These are phyloP conservation scores for Apiotrichum porosum DNA, from an alignment of 1,284 basidiomycete species.

Conservation along the genomic window DNA sequence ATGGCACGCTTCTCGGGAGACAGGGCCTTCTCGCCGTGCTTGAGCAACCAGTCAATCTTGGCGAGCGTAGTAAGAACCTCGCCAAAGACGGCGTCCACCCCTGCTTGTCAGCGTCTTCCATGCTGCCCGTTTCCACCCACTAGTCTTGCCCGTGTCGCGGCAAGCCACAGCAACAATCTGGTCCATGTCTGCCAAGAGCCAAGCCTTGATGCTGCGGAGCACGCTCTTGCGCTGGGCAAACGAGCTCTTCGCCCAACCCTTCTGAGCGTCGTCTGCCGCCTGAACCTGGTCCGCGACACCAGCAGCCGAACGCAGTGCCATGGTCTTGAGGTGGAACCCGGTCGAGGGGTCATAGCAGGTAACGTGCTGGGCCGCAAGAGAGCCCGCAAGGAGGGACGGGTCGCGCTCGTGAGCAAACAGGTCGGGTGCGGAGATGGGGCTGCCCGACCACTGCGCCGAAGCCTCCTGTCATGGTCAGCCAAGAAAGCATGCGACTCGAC, in stretches of 20 bases:
- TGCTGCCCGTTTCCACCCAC: conserved; percentile 53
- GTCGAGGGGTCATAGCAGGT: conserved; percentile 90
- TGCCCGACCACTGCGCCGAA: conserved; percentile 25
- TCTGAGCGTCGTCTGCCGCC: conserved; percentile 64
- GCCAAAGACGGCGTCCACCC: conserved; percentile 81
- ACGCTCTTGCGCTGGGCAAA: conserved; percentile 75
- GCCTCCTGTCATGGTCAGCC: conserved; percentile 18
- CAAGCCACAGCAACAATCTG: conserved; percentile 81
- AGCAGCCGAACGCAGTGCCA: conserved; percentile 59
- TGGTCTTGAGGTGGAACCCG: conserved; percentile 52
- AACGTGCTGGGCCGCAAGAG: conserved; percentile 61
- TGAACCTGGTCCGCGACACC: conserved; percentile 69
- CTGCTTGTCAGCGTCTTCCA: conserved; percentile 50
- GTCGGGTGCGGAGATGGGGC: conserved; percentile 23
- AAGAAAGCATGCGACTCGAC: conserved; percentile 19
- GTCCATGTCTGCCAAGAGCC: conserved; percentile 75
- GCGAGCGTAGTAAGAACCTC: conserved; percentile 84
- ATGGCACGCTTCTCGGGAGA: conserved; percentile 64
- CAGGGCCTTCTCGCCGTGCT: conserved; percentile 70
- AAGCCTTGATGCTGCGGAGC: conserved; percentile 76
- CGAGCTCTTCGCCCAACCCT: conserved; percentile 63
- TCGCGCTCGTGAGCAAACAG: conserved; percentile 32
- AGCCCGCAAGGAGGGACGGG: conserved; percentile 22
- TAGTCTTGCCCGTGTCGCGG: conserved; percentile 92
- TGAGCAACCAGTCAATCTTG: conserved; percentile 72